A percentile compares a stretch with the other conserved stretches of the same genome.
Conservation (phyloP, 257 asterid species). For the Vinca minor region DNA sequence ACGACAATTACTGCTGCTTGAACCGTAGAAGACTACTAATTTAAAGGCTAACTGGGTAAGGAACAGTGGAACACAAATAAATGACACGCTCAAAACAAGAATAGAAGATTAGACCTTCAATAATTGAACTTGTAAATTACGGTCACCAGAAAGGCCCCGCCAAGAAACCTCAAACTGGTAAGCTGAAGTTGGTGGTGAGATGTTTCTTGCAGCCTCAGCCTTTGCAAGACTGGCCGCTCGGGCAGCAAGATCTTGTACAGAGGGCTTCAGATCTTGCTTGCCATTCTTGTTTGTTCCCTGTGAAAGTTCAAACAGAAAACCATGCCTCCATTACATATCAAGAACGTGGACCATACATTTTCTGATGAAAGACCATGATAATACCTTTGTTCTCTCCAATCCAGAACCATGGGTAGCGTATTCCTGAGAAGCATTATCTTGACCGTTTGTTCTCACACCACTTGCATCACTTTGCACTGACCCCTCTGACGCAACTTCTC, state of each 20-base stretch:
- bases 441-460: constrained; percentile 21
- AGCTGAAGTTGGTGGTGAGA: constrained; percentile 77
- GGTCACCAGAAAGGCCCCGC: constrained; percentile 84
- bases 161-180: constrained; percentile 88
- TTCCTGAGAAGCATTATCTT: constrained; percentile 14
- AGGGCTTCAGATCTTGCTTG: constrained; percentile 47
- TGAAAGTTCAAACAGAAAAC: constrained; percentile 7
- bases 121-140: constrained; percentile 55
- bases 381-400: constrained; percentile 46
- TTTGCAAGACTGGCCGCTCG: constrained; percentile 75
- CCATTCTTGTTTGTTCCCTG: constrained; percentile 41
- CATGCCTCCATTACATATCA: neutral
- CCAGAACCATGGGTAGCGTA: constrained; percentile 11
- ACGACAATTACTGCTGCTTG: neutral
- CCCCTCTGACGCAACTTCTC: constrained; percentile 31
- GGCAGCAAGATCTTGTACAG: constrained; percentile 86
- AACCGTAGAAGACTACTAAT: neutral
- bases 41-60: neutral
- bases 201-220: constrained; percentile 78
- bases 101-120: constrained; percentile 49
- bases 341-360: neutral
- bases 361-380: constrained; percentile 12
- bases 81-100: constrained; percentile 4
- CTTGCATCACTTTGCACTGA: constrained; percentile 29
- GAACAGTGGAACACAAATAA: constrained; percentile 13